Conservation (phyloP, 2,329 filamentous ascomycete genomes). For the Fusarium sp. region DNA sequence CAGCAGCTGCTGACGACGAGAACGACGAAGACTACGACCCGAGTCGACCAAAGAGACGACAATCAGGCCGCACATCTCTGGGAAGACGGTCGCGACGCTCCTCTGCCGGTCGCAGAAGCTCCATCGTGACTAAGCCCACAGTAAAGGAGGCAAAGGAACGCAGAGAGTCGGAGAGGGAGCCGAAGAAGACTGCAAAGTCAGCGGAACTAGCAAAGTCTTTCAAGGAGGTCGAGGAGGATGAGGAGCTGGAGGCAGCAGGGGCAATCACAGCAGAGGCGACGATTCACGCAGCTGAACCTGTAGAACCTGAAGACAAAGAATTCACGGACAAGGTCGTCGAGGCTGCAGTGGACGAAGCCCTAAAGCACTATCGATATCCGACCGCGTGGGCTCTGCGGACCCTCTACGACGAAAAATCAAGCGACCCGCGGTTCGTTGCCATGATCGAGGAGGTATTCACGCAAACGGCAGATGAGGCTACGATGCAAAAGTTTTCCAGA, state of each 20-base stretch:
- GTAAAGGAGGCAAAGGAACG: constrained; percentile 28
- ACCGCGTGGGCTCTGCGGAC: constrained; percentile 70
- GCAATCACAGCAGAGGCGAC: constrained; percentile 28
- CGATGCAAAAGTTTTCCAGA: constrained; percentile 60
- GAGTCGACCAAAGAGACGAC: constrained; percentile 49
- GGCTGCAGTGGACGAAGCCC: constrained; percentile 66
- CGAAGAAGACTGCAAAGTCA: constrained; percentile 4
- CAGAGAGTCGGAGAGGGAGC: constrained; percentile 21
- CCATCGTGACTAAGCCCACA: constrained; percentile 36
- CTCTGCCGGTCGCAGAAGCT: constrained; percentile 34
- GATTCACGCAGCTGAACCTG: constrained; percentile 25
- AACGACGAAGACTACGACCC: constrained; percentile 59
- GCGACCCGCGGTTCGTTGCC: constrained; percentile 61
- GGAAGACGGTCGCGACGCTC: constrained; percentile 44
- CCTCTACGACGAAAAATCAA: constrained; percentile 67
- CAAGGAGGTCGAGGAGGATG: constrained; percentile 16
- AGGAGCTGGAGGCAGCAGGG: constrained; percentile 2
- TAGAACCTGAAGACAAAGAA: constrained; percentile 52
- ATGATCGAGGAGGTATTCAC: constrained; percentile 68
- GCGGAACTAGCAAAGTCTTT: constrained; percentile 13
- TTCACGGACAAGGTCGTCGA: constrained; percentile 64
- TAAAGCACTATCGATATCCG: constrained; percentile 66
- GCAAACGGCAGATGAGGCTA: constrained; percentile 64
- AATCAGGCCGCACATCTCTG: constrained; percentile 47
- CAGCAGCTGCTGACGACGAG: constrained; percentile 45